Base-by-base conservation (phyloP, 2,329 filamentous ascomycete species). In the Epichloe glyceriae region DNA sequence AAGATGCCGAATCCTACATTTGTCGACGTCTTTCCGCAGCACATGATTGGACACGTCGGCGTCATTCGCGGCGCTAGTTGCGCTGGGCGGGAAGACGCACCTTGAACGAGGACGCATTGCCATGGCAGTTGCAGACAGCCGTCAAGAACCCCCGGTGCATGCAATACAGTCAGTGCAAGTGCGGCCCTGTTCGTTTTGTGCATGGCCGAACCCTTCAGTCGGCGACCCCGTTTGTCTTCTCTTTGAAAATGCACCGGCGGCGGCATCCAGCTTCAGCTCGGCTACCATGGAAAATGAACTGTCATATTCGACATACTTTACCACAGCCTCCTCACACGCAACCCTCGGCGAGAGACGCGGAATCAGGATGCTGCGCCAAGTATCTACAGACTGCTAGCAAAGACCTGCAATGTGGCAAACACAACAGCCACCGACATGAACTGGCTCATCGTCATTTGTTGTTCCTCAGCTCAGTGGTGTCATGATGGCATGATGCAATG, bases 401-500 rank as follows among this genome's bases (percentile, higher is more conserved):
- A 12, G 11, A 30, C 19, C 35, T 38, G 15, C 48, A 20, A 45
- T 46, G 45, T 39, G 45, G 45, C 45, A 47, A 33, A 35, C n/a
- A 38, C 39, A 37, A 39, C 34, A 42, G 50, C 50, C 39, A 44
- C 45, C 40, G 10, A 14, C 30, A 39, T 34, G n/a, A 37, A 50
- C 30, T 34, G 26, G 10, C 1, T 38, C 22, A 34, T 26, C 41
- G 41, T 41, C 42, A 46, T 15, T 41, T 39, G 7, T 14, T 20
- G 3, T 41, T n/a, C 19, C 6, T 34, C n/a, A 35, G 34, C 40
- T 38, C 35, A 40, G 26, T 19, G 30, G 46, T 52, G 40, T 30
- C 35, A 43, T 40, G n/a, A 22, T 43, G 45, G 38, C 50, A 52
- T 43, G 47, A 49, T 52, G 42, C 50, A 42, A 34, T n/a, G 42